These are phyloP conservation scores for Passiflora organensis DNA, from an alignment of 345 rosid species.

Conservation along the genomic window DNA sequence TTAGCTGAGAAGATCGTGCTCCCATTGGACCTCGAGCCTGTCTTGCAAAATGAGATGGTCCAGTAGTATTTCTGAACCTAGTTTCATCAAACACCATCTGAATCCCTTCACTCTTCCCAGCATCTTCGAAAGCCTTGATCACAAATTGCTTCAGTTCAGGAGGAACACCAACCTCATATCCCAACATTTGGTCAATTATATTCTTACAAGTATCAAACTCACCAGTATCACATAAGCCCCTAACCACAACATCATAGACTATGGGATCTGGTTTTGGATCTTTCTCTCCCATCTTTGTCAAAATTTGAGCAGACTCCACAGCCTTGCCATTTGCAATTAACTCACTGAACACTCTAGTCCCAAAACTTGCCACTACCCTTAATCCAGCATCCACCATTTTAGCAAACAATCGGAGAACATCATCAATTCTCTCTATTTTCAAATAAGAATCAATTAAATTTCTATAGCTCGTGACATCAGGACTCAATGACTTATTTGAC, in stretches of 20 bases:
- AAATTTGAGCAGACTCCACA: conserved; percentile 52
- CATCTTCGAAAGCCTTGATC: conserved; percentile 42
- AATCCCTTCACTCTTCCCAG: conserved; percentile 58
- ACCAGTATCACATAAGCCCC: conserved; percentile 68
- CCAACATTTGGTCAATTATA: conserved; percentile 62
- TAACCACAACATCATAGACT: conserved; percentile 73
- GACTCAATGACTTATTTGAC: conserved; percentile 53
- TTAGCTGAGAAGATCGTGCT: conserved; percentile 8
- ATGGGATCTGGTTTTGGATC: conserved; percentile 90
- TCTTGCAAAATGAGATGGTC: conserved; percentile 7
- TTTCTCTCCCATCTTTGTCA: conserved; percentile 83
- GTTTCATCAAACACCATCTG: conserved; percentile 51
- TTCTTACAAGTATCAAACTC: conserved; percentile 53
- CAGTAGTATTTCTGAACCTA: conserved; percentile 31
- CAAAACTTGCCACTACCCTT: conserved; percentile 87
- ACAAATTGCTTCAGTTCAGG: conserved; percentile 55
- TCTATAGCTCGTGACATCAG: conserved; percentile 69
- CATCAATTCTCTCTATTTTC: conserved; percentile 61
- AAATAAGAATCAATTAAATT: conserved; percentile 72
- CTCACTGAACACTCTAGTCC: conserved; percentile 57
- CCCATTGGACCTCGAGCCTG: conserved; percentile 9
- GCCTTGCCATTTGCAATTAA: conserved; percentile 70
- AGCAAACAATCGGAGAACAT: conserved; percentile 52
- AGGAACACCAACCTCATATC: conserved; percentile 53
- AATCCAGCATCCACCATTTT: conserved; percentile 74